Evolutionary conservation across 2,329 filamentous ascomycete species (phyloP), one percentile per base, ranked within the genome.

Genomic region (Colletotrichum incanum): DNA sequence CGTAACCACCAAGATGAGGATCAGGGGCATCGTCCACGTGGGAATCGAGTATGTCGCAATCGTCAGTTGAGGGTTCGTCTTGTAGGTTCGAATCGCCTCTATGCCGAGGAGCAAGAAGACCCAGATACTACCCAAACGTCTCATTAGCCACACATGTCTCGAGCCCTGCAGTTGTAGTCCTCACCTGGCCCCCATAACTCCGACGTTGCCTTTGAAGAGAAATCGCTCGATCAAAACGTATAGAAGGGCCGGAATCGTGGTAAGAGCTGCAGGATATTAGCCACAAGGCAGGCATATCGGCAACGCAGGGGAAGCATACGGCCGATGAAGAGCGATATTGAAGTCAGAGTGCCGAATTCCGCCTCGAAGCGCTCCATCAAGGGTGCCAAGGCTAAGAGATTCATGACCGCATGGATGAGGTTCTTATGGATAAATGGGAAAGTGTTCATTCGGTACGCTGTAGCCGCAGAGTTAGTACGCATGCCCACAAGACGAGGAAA

Each of bases 381-480:
- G n/a, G 96, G 96, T 49, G 92, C 92, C 74, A 98, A 82, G 28
- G 94, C 93, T 74, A 97, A 64, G 31, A 94, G 81, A 82, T 98
- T 98, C 79, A 97, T 85, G 65, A 95, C 78, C 73, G 92, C 88
- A 82, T 98, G 96, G 76, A 98, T 86, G 80, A 97, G 88, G 77
- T 93, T 93, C 55, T 91, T 82, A 80, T 99, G 96, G 72, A 98
- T 91, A 68, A 99, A 86, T 0, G 95, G 94, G 79, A 94, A 99
- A 0, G 96, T 97, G 80, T 98, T 98, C 45, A 97, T 88, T 73
- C 96, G 92, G 83, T 98, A 96, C 85, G 97, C 95, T 98, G 80
- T 64, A 62, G 20, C 45, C 5, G 16, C 45, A 23, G 7, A 7
- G 26, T 72, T 16, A 72, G 70, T 3, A 58, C 7, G n/a, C 8